phyloP scores from a whole-genome alignment of 2,329 filamentous ascomycete genomes.

The Penicillium paneum region DNA sequence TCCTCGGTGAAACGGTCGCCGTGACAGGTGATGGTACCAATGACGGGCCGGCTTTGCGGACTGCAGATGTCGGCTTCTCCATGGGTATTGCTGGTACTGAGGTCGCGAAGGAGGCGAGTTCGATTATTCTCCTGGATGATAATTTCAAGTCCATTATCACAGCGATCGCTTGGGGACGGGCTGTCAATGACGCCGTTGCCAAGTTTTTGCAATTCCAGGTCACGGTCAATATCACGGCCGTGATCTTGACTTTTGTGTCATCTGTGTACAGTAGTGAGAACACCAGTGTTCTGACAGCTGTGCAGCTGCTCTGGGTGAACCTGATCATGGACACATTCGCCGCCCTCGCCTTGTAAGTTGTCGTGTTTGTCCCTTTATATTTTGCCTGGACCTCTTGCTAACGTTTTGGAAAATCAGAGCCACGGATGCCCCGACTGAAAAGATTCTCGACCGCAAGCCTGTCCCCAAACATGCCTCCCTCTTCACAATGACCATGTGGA shows the following conservation, averaged over 20 bases:
- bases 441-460: constrained; percentile 75
- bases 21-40: constrained; percentile 66
- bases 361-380: not conserved
- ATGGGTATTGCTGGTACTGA: constrained; percentile 67
- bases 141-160: constrained; percentile 65
- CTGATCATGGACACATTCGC: constrained; percentile 97
- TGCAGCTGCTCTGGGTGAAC: constrained; percentile 94
- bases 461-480: constrained; percentile 70
- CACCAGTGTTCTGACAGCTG: constrained; percentile 75
- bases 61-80: constrained; percentile 65
- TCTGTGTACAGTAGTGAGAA: constrained; percentile 70
- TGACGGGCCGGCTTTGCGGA: constrained; percentile 63
- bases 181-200: constrained; percentile 65
- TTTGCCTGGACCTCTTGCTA: not conserved
- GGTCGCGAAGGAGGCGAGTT: constrained; percentile 66
- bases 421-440: constrained; percentile 82
- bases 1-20: constrained; percentile 61
- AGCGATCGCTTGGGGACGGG: constrained; percentile 65
- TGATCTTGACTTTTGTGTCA: constrained; percentile 81
- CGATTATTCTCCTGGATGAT: constrained; percentile 65
- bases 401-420: constrained; percentile 44
- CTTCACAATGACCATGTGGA: constrained; percentile 94
- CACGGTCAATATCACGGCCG: constrained; percentile 88
- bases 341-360: constrained; percentile 65
- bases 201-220: constrained; percentile 65